Evolutionary conservation across 441 rosid species (phyloP).

Genomic region (Populus hybrid): DNA sequence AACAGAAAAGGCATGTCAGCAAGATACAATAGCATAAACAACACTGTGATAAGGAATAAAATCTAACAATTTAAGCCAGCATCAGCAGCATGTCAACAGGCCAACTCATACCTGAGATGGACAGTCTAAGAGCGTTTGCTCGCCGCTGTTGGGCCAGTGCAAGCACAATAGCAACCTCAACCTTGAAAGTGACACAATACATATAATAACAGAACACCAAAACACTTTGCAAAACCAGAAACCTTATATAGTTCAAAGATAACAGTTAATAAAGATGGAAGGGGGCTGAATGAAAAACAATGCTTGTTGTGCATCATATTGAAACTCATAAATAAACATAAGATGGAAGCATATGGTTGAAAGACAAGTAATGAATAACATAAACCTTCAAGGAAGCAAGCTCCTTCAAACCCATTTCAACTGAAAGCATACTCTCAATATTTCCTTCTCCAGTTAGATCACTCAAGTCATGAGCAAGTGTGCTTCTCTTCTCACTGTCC

Average conservation of each 20-base stretch:
- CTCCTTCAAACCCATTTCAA: constrained; percentile 98
- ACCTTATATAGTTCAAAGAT: neutral
- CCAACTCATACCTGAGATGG: constrained; percentile 57
- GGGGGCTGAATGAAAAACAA: neutral
- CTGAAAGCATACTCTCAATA: constrained; percentile 77
- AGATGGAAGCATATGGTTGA: neutral
- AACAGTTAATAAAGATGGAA: neutral
- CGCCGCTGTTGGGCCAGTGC: constrained; percentile 82
- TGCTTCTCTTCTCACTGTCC: constrained; percentile 67
- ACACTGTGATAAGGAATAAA: neutral
- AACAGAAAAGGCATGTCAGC: constrained; percentile 13
- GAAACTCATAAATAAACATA: neutral
- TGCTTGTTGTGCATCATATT: neutral
- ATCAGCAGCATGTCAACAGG: constrained; percentile 4
- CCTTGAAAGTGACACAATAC: constrained; percentile 42
- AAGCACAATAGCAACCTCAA: constrained; percentile 76
- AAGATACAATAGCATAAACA: neutral
- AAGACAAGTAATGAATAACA: neutral
- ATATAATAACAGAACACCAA: constrained; percentile 3
- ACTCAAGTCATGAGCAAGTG: constrained; percentile 56
- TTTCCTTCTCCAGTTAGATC: constrained; percentile 96
- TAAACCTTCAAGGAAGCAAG: constrained; percentile 78
- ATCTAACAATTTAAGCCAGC: neutral
- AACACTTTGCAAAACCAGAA: neutral
- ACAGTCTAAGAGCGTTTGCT: constrained; percentile 61